phyloP scores from a whole-genome alignment of 1,139 yeast genomes.

The Nakaseomyces sp. region DNA sequence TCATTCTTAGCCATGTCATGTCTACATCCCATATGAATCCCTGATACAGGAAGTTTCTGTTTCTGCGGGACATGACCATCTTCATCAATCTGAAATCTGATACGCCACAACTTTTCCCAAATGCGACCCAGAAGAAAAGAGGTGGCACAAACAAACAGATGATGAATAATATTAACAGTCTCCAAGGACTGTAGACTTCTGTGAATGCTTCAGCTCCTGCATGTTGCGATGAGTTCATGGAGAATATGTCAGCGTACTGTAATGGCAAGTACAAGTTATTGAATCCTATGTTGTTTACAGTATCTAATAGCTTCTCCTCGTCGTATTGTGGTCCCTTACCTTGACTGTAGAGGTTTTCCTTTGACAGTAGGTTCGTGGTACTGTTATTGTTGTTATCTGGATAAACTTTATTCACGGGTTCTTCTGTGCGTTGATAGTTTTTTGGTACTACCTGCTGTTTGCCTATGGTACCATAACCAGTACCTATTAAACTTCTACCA shows the following conservation, averaged over 20 bases:
- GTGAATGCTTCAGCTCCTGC: neutral
- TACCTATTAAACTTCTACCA: neutral
- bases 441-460: neutral
- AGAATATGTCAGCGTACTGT: neutral
- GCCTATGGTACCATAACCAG: conserved; percentile 1
- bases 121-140: conserved; percentile 23
- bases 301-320: neutral
- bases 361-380: neutral
- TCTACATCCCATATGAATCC: conserved; percentile 27
- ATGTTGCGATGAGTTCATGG: neutral
- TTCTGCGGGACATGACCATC: conserved; percentile 17
- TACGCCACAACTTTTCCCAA: conserved; percentile 16
- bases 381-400: conserved; percentile 1
- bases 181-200: conserved; percentile 19
- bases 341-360: neutral
- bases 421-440: neutral
- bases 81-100: conserved; percentile 19
- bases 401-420: neutral
- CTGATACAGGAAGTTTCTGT: conserved; percentile 16
- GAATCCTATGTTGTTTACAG: neutral
- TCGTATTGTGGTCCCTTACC: neutral
- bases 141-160: conserved; percentile 24
- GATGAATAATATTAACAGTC: conserved; percentile 14
- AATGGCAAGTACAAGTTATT: neutral
- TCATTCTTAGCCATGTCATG: conserved; percentile 21